These are phyloP conservation scores for Penicillium sumatraense DNA, from an alignment of 2,329 filamentous ascomycete genomes.

Conservation along the genomic window DNA sequence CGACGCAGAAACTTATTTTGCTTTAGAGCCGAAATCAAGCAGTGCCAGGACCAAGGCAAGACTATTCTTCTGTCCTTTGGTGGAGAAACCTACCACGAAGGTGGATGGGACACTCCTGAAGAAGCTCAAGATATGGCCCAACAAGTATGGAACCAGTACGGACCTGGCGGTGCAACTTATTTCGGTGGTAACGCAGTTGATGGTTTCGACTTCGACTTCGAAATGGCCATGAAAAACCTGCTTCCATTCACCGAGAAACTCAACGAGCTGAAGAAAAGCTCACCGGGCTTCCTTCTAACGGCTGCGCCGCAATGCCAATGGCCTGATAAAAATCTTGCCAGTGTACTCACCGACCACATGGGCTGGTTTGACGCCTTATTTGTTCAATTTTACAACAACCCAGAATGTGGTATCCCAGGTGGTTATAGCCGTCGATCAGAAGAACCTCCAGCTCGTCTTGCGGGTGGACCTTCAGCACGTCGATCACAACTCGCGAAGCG, in stretches of 20 bases:
- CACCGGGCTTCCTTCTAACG: not conserved
- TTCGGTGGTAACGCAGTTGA: constrained; percentile 1
- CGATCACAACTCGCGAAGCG: not conserved
- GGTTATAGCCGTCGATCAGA: constrained; percentile 1
- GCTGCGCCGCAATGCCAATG: constrained; percentile 11
- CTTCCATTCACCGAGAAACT: constrained; percentile 10
- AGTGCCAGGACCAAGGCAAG: constrained; percentile 11
- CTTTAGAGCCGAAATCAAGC: constrained; percentile 7
- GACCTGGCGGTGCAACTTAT: not conserved
- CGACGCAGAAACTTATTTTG: not conserved
- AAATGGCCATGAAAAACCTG: constrained; percentile 7
- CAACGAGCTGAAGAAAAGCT: not conserved
- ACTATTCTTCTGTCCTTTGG: constrained; percentile 12
- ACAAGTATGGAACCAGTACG: constrained; percentile 7
- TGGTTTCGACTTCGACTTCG: constrained; percentile 15
- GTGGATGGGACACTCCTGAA: constrained; percentile 5
- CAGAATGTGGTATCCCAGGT: constrained; percentile 7
- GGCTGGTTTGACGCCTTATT: constrained; percentile 9
- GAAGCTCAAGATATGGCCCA: constrained; percentile 7
- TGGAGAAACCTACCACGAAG: constrained; percentile 6
- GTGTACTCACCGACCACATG: constrained; percentile 4
- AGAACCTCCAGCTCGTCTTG: not conserved
- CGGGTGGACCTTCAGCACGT: not conserved
- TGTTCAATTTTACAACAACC: constrained; percentile 16
- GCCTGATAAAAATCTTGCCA: constrained; percentile 5